Evolutionary conservation across 192 early-diverging fungal species (phyloP), one percentile per base, ranked within the genome.

Genomic region (Endogone sp.): DNA sequence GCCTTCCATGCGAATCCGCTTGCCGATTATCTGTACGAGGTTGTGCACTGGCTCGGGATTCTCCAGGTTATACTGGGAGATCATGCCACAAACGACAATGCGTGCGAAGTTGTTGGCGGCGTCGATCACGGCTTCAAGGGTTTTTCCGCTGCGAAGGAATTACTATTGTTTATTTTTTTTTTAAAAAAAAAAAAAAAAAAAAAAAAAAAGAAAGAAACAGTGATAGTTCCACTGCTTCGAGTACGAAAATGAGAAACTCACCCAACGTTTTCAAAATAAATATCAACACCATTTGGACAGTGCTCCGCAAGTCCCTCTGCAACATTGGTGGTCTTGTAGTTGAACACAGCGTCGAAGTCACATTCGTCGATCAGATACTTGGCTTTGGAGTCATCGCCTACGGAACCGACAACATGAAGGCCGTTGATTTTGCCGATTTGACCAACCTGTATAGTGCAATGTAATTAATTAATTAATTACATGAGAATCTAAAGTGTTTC

Each of bases 221-320:
- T n/a, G n/a, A n/a, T n/a, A n/a, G n/a, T n/a, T n/a, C n/a, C n/a
- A n/a, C n/a, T n/a, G n/a, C n/a, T n/a, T n/a, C n/a, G n/a, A n/a
- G n/a, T n/a, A n/a, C n/a, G n/a, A n/a, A n/a, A n/a, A n/a, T n/a
- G n/a, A 16, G 16, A 11, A 49, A 49, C 37, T 49, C 37, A 49
- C 67, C 90, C 91, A 26, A 95, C 91, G 56, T 91, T 85, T 62
- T 95, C 93, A 77, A 88, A 94, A 72, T 95, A 95, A 22, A 95
- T 85, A 69, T 96, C 94, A 62, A 96, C 85, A 49, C 95, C 94
- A 10, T 91, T 75, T 27, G 94, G 94, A 31, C 86, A 87, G 2
- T 79, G 71, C 73, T 86, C 71, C 31, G 65, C 79, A 23, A 97
- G 86, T 22, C 82, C 84, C 0, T 69, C 74, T 1, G 72, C 64